phyloP scores from a whole-genome alignment of 177 flowering plant genomes.

The Telopea speciosissima region DNA sequence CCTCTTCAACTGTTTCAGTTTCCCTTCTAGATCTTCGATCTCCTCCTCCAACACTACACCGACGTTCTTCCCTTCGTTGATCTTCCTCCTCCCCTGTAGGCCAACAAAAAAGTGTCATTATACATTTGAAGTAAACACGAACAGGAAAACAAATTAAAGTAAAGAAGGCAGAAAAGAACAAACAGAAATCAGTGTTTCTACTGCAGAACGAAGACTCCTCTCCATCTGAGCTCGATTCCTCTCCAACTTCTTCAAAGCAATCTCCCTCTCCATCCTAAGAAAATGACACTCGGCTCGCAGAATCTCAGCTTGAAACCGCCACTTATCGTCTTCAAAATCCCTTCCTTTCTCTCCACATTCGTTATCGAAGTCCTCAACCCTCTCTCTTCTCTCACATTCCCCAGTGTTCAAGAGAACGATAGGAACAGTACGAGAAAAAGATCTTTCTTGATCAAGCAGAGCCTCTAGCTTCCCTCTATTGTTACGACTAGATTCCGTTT shows the following conservation, averaged over 20 bases:
- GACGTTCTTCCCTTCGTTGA: slow-evolving; percentile 40
- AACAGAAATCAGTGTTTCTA: slow-evolving; percentile 56
- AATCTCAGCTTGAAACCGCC: slow-evolving; percentile 47
- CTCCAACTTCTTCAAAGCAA: slow-evolving; percentile 63
- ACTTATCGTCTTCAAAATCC: slow-evolving; percentile 38
- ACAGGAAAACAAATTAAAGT: not conserved
- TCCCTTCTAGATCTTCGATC: slow-evolving; percentile 46
- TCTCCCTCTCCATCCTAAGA: slow-evolving; percentile 69
- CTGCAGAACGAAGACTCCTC: slow-evolving; percentile 43
- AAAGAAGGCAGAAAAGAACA: not conserved
- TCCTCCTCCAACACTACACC: slow-evolving; percentile 44
- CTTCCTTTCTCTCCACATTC: slow-evolving; percentile 8
- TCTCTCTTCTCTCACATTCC: slow-evolving; percentile 29
- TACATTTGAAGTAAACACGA: not conserved
- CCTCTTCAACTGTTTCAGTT: slow-evolving; percentile 45
- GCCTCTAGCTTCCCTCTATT: slow-evolving; percentile 48
- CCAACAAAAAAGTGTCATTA: not conserved
- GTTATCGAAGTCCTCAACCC: slow-evolving; percentile 25
- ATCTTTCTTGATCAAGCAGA: slow-evolving; percentile 56
- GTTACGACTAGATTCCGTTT: slow-evolving; percentile 10
- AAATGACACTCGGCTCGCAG: slow-evolving; percentile 75
- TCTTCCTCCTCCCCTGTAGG: slow-evolving; percentile 55
- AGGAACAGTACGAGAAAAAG: slow-evolving; percentile 35
- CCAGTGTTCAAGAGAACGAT: slow-evolving; percentile 30
- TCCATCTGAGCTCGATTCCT: slow-evolving; percentile 42